Evolutionary conservation across 371 early-diverging fungal species (phyloP), one percentile per base, ranked within the genome.

Genomic region (Mucor irregularis): DNA sequence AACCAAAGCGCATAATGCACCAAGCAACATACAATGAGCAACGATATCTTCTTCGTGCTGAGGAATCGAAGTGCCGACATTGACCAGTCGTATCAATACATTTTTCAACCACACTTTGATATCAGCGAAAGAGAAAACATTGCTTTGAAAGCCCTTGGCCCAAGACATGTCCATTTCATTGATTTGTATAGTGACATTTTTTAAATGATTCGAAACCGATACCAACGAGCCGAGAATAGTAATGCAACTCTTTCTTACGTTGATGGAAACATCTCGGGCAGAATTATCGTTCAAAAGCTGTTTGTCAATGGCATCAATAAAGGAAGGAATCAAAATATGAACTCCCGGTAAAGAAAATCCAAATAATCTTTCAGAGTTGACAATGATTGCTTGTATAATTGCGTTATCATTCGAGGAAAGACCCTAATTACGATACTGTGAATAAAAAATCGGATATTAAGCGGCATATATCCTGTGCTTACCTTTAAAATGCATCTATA

Each of bases 401-500:
- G 68, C 58, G 1, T 58, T 53, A 38, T 88, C 82, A 2, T 71
- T 76, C 0, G 84, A 73, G 7, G 71, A 50, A 39, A 91, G 60
- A 3, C 89, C 90, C 84, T 52, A 52, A 49, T 10, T n/a, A n/a
- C n/a, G n/a, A n/a, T n/a, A n/a, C n/a, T n/a, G n/a, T n/a, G n/a
- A n/a, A n/a, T n/a, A n/a, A n/a, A n/a, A n/a, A n/a, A n/a, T n/a
- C n/a, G n/a, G n/a, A n/a, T n/a, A n/a, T n/a, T n/a, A n/a, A n/a
- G n/a, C n/a, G n/a, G n/a, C n/a, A n/a, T n/a, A n/a, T n/a, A n/a
- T n/a, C n/a, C n/a, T n/a, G n/a, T n/a, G n/a, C n/a, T 48, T 54
- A 84, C 88, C 73, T 83, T 83, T 6, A 85, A 58, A 8, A 91
- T 49, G 6, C 80, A 57, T 47, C 74, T 71, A 59, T 90, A 93